Conservation (phyloP, 2,329 filamentous ascomycete genomes). For the Epichloe hybrida region DNA sequence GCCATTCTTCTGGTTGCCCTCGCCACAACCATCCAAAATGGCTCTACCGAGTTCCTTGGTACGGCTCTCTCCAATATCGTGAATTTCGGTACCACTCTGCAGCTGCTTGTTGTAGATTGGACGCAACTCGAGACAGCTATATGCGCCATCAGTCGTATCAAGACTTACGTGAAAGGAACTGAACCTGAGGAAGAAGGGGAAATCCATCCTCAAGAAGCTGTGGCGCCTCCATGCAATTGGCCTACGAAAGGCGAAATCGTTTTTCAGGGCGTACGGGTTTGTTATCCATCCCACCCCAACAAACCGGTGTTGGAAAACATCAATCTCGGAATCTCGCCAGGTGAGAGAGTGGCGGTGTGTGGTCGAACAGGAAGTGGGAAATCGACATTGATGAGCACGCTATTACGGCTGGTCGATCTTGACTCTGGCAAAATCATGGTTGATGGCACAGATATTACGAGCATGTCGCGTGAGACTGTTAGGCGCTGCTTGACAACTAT, state of each 20-base stretch:
- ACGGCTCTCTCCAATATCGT: neutral
- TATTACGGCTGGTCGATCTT: slow-evolving; percentile 33
- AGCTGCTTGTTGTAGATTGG: neutral
- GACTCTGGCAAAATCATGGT: slow-evolving; percentile 27
- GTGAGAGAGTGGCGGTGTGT: slow-evolving; percentile 26
- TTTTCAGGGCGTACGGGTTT: neutral
- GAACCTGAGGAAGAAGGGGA: neutral
- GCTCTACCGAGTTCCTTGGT: neutral
- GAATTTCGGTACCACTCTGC: neutral
- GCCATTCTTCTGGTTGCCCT: slow-evolving; percentile 31
- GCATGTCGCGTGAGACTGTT: slow-evolving; percentile 10
- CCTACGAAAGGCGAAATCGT: neutral
- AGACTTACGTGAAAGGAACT: neutral
- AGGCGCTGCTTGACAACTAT: slow-evolving; percentile 25
- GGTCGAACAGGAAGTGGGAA: slow-evolving; percentile 30
- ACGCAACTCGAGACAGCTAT: neutral
- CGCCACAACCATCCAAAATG: slow-evolving; percentile 18
- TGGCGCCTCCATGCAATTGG: neutral
- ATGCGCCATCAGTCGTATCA: neutral
- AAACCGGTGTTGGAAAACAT: slow-evolving; percentile 16
- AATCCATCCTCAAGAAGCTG: no score
- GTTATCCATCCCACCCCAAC: neutral
- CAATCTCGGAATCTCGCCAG: slow-evolving; percentile 15
- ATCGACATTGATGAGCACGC: slow-evolving; percentile 24
- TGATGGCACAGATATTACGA: slow-evolving; percentile 26